phyloP scores from a whole-genome alignment of 371 early-diverging fungal genomes.

The Cladochytrium tenue region DNA sequence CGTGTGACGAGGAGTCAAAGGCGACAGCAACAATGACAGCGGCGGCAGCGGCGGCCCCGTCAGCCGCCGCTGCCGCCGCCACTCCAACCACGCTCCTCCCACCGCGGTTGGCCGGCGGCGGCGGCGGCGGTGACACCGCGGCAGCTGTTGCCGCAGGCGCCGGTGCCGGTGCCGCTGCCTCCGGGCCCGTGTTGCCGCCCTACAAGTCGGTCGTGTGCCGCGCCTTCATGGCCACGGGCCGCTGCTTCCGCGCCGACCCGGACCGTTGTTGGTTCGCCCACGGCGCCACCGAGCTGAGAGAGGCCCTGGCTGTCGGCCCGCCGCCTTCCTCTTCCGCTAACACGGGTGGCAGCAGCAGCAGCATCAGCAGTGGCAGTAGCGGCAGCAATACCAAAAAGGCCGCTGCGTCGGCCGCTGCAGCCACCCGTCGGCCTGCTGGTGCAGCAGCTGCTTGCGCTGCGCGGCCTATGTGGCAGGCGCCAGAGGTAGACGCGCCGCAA shows the following conservation, averaged over 20 bases:
- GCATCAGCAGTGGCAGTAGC: background rate
- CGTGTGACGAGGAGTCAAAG: background rate
- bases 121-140: slow-evolving; percentile 2
- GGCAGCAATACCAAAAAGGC: too few relatives aligned
- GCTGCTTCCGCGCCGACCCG: slow-evolving; percentile 17
- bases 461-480: too few relatives aligned
- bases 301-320: background rate
- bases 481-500: too few relatives aligned
- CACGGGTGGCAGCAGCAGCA: background rate
- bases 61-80: background rate
- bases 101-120: background rate
- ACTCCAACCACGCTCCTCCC: background rate
- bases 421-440: too few relatives aligned
- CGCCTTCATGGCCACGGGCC: slow-evolving; percentile 14
- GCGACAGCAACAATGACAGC: background rate
- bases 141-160: slow-evolving; percentile 6
- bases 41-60: background rate
- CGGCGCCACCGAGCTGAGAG: slow-evolving; percentile 13
- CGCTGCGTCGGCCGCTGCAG: too few relatives aligned
- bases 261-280: slow-evolving; percentile 24
- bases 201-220: slow-evolving; percentile 26
- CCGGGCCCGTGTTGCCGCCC: slow-evolving; percentile 13
- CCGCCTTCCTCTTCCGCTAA: background rate
- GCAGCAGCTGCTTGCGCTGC: too few relatives aligned
- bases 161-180: background rate